Base-by-base conservation (phyloP, 768 basidiomycete genomes). In the Saitozyma sp. region DNA sequence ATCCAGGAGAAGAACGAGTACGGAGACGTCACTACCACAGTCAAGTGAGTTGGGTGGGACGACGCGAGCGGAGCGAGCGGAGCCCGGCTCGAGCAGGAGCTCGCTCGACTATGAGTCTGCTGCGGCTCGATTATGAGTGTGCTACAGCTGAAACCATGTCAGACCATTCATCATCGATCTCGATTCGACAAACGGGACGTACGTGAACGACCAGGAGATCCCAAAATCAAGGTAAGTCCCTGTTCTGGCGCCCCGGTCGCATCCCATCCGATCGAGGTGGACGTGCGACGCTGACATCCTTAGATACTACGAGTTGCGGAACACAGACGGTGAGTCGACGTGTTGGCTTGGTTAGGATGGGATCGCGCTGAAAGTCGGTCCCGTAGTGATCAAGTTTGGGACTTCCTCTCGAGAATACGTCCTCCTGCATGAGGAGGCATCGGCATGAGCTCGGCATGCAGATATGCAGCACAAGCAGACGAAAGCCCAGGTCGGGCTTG, bases 131-230 rank as follows among this genome's bases (percentile, higher is more conserved):
- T 6, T 6, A 17, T 46, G 45, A 6, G 45, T 6, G 13, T 46
- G n/a, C 13, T 17, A 11, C 13, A 3, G 58, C 62, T 64, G 20
- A 50, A 41, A 38, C 29, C 29, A 17, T 57, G 13, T 3, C 67
- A 98, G 93, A 75, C 93, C 96, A 1, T 99, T 93, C 78, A 86
- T 99, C 54, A 96, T 99, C 63, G 96, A 99, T 80, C 86, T 99
- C 9, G 94, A 99, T 70, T 96, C 93, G n/a, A 97, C 96, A 2
- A 99, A 99, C 75, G 88, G 90, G 2, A 98, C 96, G 0, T 84
- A 86, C 68, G 95, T 99, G 51, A 98, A 98, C 71, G 91, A 88
- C 64, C 85, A 88, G 71, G 80, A 84, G 53, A 89, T 98, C 64
- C 96, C 96, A 2, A 82, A 87, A 1, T 88, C 92, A 8, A 83